Evolutionary conservation across 768 basidiomycete genomes (phyloP).

Genomic region (Cystofilobasidium capitatum): DNA sequence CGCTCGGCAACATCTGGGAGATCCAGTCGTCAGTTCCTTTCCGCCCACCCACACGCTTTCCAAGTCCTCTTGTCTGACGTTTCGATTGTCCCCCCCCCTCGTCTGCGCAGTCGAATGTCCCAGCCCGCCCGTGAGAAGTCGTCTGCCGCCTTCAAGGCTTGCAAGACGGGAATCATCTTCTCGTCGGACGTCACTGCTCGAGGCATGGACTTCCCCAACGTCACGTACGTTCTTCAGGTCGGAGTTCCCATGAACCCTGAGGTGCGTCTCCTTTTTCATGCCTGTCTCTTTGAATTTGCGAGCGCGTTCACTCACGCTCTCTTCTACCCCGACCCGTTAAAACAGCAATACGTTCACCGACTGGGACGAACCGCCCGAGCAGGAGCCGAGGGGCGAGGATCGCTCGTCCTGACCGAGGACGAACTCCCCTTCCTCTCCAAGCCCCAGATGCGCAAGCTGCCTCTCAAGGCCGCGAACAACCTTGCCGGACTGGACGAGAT

Average conservation of each 20-base stretch:
- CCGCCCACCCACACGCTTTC: neutral
- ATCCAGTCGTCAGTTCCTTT: conserved; percentile 46
- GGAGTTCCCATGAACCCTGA: conserved; percentile 35
- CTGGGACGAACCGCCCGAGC: conserved; percentile 45
- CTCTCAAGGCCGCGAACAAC: neutral
- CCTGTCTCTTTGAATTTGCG: no score
- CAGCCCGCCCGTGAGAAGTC: conserved; percentile 10
- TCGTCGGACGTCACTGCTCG: conserved; percentile 46
- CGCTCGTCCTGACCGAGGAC: conserved; percentile 49
- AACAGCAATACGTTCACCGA: conserved; percentile 39
- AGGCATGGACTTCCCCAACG: conserved; percentile 61
- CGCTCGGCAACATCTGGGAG: conserved; percentile 42
- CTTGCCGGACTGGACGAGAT: conserved; percentile 37
- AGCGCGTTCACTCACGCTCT: neutral
- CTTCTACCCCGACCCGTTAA: no score
- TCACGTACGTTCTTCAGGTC: conserved; percentile 49
- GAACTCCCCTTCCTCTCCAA: conserved; percentile 48
- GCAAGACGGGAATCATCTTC: conserved; percentile 35
- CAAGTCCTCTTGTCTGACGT: neutral
- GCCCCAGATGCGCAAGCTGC: conserved; percentile 42
- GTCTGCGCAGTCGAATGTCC: conserved; percentile 5
- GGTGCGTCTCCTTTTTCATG: neutral
- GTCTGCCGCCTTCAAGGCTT: conserved; percentile 14
- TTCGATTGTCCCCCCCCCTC: conserved; percentile 41
- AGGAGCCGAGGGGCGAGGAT: conserved; percentile 45